These are phyloP conservation scores for Cercospora zeina DNA, from an alignment of 2,329 filamentous ascomycete species.

Conservation along the genomic window DNA sequence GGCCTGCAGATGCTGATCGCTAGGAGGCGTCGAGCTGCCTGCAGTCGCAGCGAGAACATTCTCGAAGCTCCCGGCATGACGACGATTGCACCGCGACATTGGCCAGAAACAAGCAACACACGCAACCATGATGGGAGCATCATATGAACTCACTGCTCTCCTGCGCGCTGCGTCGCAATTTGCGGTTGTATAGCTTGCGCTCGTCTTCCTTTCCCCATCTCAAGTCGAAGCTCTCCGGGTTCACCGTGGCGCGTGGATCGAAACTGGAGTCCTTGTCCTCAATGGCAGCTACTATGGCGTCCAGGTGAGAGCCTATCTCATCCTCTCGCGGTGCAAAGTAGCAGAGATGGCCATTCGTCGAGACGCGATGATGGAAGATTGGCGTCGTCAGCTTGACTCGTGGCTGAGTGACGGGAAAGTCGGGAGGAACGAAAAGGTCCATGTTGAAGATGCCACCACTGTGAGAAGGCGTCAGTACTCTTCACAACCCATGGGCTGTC, in stretches of 20 bases:
- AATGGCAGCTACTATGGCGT: slow-evolving; percentile 76
- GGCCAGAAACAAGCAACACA: neutral
- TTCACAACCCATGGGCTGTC: neutral
- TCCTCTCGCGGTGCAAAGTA: slow-evolving; percentile 73
- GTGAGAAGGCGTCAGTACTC: neutral
- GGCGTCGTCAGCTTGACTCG: slow-evolving; percentile 76
- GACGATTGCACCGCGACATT: neutral
- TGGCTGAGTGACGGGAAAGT: slow-evolving; percentile 86
- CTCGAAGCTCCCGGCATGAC: neutral
- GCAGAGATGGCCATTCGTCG: slow-evolving; percentile 74
- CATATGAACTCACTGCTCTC: slow-evolving; percentile 48
- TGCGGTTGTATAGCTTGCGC: slow-evolving; percentile 80
- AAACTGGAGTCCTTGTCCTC: slow-evolving; percentile 87
- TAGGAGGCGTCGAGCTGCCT: neutral
- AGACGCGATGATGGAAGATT: slow-evolving; percentile 86
- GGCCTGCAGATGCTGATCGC: slow-evolving; percentile 1
- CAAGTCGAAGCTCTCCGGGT: slow-evolving; percentile 79
- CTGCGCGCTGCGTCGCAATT: slow-evolving; percentile 73
- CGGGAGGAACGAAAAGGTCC: slow-evolving; percentile 74
- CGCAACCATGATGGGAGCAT: slow-evolving; percentile 8
- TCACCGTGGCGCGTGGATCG: slow-evolving; percentile 83
- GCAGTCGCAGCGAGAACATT: neutral
- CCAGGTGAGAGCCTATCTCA: slow-evolving; percentile 78
- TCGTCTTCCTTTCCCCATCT: slow-evolving; percentile 81
- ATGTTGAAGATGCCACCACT: slow-evolving; percentile 80